Percentiles rank a stretch among this genome's conserved stretches.
Evolutionary conservation across 208 protist genomes (phyloP).

Genomic region (Trypanosoma rangeli): DNA sequence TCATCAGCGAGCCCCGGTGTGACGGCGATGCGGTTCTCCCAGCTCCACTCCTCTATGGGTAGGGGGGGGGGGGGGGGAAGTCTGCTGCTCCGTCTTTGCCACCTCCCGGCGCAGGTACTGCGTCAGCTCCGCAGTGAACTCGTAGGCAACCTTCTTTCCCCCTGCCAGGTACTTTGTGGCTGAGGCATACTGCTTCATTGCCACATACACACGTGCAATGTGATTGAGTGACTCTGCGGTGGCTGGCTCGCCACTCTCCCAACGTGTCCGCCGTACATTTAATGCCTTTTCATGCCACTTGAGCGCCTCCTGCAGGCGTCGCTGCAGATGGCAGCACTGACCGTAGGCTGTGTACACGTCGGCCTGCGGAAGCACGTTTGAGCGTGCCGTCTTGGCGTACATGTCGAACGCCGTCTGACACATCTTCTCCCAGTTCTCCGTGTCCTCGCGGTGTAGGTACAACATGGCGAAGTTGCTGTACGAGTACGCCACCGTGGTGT

Average conservation of each 20-base stretch:
- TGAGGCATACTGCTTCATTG: slow-evolving; percentile 67
- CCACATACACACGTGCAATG: slow-evolving; percentile 74
- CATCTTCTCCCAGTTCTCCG: slow-evolving; percentile 78
- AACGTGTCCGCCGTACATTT: slow-evolving; percentile 81
- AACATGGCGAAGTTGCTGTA: slow-evolving; percentile 90
- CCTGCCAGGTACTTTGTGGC: slow-evolving; percentile 63
- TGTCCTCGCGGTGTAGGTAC: slow-evolving; percentile 73
- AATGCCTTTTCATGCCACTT: slow-evolving; percentile 83
- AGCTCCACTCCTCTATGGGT: slow-evolving; percentile 73
- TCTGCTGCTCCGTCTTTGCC: slow-evolving; percentile 73
- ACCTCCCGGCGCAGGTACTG: slow-evolving; percentile 75
- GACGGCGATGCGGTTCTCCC: slow-evolving; percentile 42
- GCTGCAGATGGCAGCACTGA: slow-evolving; percentile 70
- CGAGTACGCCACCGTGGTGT: slow-evolving; percentile 88
- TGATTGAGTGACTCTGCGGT: slow-evolving; percentile 87
- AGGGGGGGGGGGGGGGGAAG: too few relatives aligned
- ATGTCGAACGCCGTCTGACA: slow-evolving; percentile 71
- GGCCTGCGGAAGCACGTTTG: slow-evolving; percentile 83
- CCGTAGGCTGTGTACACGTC: slow-evolving; percentile 85
- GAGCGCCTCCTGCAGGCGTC: slow-evolving; percentile 53
- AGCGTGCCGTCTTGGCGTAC: slow-evolving; percentile 84
- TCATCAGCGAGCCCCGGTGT: background rate
- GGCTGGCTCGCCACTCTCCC: slow-evolving; percentile 73
- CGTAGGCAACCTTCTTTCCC: slow-evolving; percentile 71
- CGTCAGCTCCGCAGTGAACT: slow-evolving; percentile 70